phyloP scores from a whole-genome alignment of 2,329 filamentous ascomycete species.

The Thelonectria olida region DNA sequence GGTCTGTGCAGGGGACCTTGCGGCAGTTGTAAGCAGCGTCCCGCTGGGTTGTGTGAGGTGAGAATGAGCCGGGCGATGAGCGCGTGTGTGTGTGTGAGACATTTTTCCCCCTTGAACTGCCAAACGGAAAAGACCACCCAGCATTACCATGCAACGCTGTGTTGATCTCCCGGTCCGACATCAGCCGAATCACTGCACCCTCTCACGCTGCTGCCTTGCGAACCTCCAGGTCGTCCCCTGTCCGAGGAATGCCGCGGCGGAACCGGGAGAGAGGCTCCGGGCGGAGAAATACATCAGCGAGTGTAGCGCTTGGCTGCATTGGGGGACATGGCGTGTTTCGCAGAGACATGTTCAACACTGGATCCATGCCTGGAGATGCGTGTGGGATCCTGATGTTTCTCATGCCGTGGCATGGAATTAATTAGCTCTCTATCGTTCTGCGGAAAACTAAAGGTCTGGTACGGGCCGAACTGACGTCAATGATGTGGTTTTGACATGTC shows the following conservation, averaged over 20 bases:
- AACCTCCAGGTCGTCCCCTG: background rate
- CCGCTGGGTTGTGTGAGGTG: background rate
- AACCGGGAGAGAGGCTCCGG: slow-evolving; percentile 10
- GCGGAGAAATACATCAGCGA: slow-evolving; percentile 11
- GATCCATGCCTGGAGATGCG: slow-evolving; percentile 5
- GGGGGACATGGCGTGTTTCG: slow-evolving; percentile 2
- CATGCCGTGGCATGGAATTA: background rate
- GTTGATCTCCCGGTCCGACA: background rate
- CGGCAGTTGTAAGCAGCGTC: background rate
- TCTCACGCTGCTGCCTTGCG: background rate
- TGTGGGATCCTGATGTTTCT: background rate
- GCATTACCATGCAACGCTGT: background rate
- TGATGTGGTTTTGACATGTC: background rate
- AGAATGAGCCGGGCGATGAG: background rate
- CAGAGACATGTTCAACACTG: too few species aligned
- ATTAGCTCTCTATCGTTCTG: too few species aligned
- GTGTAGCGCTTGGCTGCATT: slow-evolving; percentile 3
- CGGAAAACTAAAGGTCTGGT: background rate
- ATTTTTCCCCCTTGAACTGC: background rate
- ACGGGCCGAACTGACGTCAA: slow-evolving; percentile 12
- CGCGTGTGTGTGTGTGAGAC: background rate
- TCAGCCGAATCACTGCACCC: too few species aligned
- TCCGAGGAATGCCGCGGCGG: background rate
- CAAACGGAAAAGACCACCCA: too few species aligned
- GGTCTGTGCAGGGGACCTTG: background rate